Conservation (phyloP, 441 rosid species). For the Melastoma candidum region DNA sequence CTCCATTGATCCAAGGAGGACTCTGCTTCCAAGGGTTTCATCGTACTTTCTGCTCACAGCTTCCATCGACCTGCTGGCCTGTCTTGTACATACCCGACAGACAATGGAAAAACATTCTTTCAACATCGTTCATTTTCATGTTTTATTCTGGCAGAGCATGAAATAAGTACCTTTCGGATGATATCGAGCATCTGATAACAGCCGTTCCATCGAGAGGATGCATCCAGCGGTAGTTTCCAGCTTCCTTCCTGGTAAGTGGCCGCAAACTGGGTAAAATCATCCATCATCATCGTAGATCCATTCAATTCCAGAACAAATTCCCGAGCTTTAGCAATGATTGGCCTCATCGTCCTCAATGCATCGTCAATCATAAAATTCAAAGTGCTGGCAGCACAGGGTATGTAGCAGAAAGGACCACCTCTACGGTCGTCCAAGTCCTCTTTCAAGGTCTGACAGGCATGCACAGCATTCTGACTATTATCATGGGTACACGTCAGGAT, state of each 20-base stretch:
- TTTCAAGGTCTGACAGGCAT: conserved; percentile 70
- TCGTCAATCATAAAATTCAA: conserved; percentile 70
- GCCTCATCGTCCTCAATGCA: conserved; percentile 64
- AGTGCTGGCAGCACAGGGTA: conserved; percentile 85
- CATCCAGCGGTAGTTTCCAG: conserved; percentile 79
- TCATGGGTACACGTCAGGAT: conserved; percentile 82
- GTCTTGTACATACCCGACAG: conserved; percentile 11
- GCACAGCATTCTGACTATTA: conserved; percentile 65
- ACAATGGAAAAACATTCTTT: conserved; percentile 6
- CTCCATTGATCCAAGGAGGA: conserved; percentile 49
- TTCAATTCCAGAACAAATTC: conserved; percentile 70
- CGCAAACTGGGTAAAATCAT: conserved; percentile 51
- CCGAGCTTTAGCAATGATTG: conserved; percentile 59
- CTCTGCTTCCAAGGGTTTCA: conserved; percentile 37
- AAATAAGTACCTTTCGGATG: conserved; percentile 48
- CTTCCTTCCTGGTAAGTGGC: conserved; percentile 73
- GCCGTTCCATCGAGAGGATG: conserved; percentile 81
- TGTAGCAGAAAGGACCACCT: conserved; percentile 64
- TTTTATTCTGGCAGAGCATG: background rate
- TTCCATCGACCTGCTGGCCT: conserved; percentile 87
- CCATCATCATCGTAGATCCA: conserved; percentile 46
- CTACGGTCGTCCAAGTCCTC: conserved; percentile 68
- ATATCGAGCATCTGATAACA: conserved; percentile 84
- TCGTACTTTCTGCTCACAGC: conserved; percentile 60
- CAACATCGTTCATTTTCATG: conserved; percentile 2